Base-by-base conservation (phyloP, 108 stramenopile species). In the Aurantiochytrium sp. region DNA sequence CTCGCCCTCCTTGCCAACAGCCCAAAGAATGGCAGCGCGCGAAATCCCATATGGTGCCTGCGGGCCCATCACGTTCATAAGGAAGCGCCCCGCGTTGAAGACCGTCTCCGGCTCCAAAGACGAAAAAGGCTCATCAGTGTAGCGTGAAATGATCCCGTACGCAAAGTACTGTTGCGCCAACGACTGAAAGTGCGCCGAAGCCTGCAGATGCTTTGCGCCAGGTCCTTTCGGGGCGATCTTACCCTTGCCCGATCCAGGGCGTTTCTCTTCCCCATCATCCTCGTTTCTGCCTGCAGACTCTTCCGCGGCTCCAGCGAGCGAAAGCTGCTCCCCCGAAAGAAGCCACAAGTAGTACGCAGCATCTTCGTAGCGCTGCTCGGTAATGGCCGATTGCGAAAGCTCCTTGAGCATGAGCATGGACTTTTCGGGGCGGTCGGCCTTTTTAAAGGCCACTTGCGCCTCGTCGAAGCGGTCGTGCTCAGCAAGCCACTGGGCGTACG, bases 131-230 rank as follows among this genome's bases (percentile, higher is more conserved):
- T 95, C 94, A 5, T 89, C 92, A 35, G 93, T 94, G 92, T 89
- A 95, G 19, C 59, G 57, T 59, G 94, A 88, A 58, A 95, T 91
- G 90, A 44, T 59, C 42, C 90, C 47, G 87, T 94, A 95, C 45
- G 94, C 92, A 72, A 93, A 95, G 92, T 95, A 95, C 72, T 91
- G 90, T 57, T 95, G 92, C 5, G 95, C 94, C 59, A 91, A 83
- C 18, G n/a, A 35, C 8, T 87, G 89, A 19, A 88, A 92, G 47
- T 88, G 89, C 58, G 57, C 58, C 44, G 64, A 91, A 44, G 91
- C 53, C 10, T 8, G 18, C 8, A 57, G 55, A 4, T 16, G 8
- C 55, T 8, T 14, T 57, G 55, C 35, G 35, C 35, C 35, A 35
- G 35, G 35, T 35, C 35, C 35, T 35, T 35, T 35, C 35, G 2